phyloP scores from a whole-genome alignment of 169 alveolate genomes.

The Plasmodium inui region DNA sequence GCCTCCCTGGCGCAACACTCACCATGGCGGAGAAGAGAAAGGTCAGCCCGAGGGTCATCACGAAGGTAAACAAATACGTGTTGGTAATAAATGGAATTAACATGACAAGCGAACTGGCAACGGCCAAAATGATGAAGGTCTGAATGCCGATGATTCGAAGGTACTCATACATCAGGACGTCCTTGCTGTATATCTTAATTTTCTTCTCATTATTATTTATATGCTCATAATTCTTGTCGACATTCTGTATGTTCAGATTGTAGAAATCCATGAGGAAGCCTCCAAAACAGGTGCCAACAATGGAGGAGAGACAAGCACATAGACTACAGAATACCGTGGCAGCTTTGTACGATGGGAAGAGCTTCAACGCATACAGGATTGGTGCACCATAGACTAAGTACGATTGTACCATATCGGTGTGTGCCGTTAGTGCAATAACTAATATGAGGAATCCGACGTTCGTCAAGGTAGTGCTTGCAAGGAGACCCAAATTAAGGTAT shows the following conservation, averaged over 20 bases:
- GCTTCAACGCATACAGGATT: slow-evolving; percentile 18
- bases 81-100: slow-evolving; percentile 25
- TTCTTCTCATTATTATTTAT: slow-evolving; percentile 46
- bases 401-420: slow-evolving; percentile 8
- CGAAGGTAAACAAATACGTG: slow-evolving; percentile 11
- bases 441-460: slow-evolving; percentile 12
- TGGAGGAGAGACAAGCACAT: slow-evolving; percentile 51
- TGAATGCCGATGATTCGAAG: slow-evolving; percentile 14
- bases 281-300: slow-evolving; percentile 24
- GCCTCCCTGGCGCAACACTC: neutral
- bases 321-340: slow-evolving; percentile 45
- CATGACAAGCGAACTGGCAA: neutral
- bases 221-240: slow-evolving; percentile 63
- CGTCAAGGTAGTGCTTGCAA: slow-evolving; percentile 11
- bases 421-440: slow-evolving; percentile 39
- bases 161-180: slow-evolving; percentile 14
- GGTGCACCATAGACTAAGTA: slow-evolving; percentile 53
- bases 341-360: slow-evolving; percentile 42
- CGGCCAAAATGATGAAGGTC: slow-evolving; percentile 5
- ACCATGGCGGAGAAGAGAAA: slow-evolving; percentile 39
- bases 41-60: slow-evolving; percentile 41
- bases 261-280: slow-evolving; percentile 38
- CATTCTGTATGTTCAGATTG: slow-evolving; percentile 40
- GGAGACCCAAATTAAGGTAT: neutral
- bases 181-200: slow-evolving; percentile 38